Evolutionary conservation across 169 alveolate genomes (phyloP).

Genomic region (Plasmodium knowlesi): DNA sequence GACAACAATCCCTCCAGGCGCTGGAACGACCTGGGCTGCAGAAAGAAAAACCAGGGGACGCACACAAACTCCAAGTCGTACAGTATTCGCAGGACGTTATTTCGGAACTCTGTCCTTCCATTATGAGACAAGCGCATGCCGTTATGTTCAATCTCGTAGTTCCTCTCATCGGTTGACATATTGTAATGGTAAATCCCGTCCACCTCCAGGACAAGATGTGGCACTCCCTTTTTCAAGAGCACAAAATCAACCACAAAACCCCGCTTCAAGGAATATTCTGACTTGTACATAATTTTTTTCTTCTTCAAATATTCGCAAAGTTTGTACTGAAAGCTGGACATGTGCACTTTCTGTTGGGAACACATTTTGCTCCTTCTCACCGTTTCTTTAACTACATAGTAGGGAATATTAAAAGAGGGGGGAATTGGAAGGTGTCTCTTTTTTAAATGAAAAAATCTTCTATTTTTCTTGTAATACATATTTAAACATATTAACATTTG

Average conservation of each 20-base stretch:
- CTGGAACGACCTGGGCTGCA: conserved; percentile 23
- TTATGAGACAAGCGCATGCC: conserved; percentile 23
- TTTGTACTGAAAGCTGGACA: conserved; percentile 72
- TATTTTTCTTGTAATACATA: conserved; percentile 37
- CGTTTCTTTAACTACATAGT: conserved; percentile 16
- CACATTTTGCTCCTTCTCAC: background rate
- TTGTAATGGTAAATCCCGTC: conserved; percentile 69
- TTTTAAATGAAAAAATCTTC: background rate
- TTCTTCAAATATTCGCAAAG: conserved; percentile 43
- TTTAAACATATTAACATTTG: conserved; percentile 45
- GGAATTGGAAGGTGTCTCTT: conserved; percentile 7
- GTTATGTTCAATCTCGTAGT: conserved; percentile 30
- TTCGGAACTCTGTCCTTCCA: conserved; percentile 64
- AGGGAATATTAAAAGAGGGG: conserved; percentile 37
- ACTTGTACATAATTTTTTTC: conserved; percentile 39
- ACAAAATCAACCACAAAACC: conserved; percentile 56
- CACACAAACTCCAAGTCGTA: conserved; percentile 38
- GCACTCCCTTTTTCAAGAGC: conserved; percentile 11
- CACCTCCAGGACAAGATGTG: conserved; percentile 32
- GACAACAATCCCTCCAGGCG: background rate
- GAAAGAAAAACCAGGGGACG: conserved; percentile 59
- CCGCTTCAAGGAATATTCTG: conserved; percentile 52
- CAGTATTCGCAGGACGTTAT: conserved; percentile 2
- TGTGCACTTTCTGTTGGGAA: conserved; percentile 16
- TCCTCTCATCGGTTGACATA: conserved; percentile 15